Evolutionary conservation across 768 basidiomycete species (phyloP).

Genomic region (Kwoniella shandongensis): DNA sequence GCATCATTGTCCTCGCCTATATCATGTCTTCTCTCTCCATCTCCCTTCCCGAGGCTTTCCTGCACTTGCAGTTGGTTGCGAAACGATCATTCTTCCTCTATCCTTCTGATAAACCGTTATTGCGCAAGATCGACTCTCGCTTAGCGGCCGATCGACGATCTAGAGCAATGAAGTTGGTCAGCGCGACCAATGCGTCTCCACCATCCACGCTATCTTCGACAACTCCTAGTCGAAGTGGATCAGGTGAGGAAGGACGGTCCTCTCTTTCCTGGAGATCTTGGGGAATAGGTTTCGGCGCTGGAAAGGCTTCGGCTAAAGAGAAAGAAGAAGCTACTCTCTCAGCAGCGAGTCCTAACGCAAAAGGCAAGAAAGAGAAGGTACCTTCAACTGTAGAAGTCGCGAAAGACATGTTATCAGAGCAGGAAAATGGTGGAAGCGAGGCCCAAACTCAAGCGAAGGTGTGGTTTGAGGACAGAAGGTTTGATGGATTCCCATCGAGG

Average conservation of each 20-base stretch:
- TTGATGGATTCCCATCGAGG: constrained; percentile 93
- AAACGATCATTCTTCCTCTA: constrained; percentile 87
- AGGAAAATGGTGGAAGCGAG: constrained; percentile 27
- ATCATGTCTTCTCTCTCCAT: constrained; percentile 64
- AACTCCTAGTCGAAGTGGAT: too few relatives aligned
- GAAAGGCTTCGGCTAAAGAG: not conserved
- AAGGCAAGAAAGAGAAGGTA: not conserved
- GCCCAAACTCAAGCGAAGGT: constrained; percentile 57
- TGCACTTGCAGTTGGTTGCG: constrained; percentile 69
- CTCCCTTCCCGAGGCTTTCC: constrained; percentile 81
- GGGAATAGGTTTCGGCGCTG: constrained; percentile 22
- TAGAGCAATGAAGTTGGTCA: constrained; percentile 39
- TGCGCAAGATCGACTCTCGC: constrained; percentile 68
- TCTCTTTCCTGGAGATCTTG: constrained; percentile 21
- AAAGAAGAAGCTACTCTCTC: not conserved
- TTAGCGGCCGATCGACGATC: constrained; percentile 49
- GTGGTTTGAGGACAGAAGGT: constrained; percentile 93
- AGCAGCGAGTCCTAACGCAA: not conserved
- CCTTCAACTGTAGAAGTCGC: constrained; percentile 25
- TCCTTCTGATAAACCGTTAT: constrained; percentile 69
- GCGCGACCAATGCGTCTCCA: constrained; percentile 3
- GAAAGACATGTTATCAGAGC: constrained; percentile 21
- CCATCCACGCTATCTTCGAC: constrained; percentile 3
- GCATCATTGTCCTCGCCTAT: constrained; percentile 78
- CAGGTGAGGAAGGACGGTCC: too few relatives aligned